Evolutionary conservation across 2,329 filamentous ascomycete species (phyloP).

Genomic region (Pseudonectria foliicola): DNA sequence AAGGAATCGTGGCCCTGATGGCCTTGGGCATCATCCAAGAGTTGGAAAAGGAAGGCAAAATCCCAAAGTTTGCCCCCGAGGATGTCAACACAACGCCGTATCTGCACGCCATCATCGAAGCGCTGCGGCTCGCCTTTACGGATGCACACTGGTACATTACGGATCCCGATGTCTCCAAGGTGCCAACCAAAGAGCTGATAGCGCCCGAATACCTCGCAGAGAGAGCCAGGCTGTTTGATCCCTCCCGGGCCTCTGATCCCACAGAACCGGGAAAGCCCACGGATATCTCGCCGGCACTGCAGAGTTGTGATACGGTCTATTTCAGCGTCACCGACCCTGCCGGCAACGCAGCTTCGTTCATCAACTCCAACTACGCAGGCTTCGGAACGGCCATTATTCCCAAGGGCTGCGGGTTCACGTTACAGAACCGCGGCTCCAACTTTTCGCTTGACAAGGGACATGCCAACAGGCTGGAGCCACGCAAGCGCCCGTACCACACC

Average conservation of each 20-base stretch:
- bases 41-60: conserved; percentile 67
- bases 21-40: conserved; percentile 86
- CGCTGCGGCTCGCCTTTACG: conserved; percentile 80
- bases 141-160: conserved; percentile 88
- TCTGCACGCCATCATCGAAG: conserved; percentile 82
- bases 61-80: conserved; percentile 59
- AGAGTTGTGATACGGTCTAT: conserved; percentile 89
- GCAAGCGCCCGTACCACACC: conserved; percentile 92
- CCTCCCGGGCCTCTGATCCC: conserved; percentile 51
- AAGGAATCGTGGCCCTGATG: conserved; percentile 93
- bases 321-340: conserved; percentile 74
- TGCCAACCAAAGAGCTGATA: conserved; percentile 65
- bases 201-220: conserved; percentile 67
- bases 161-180: conserved; percentile 65
- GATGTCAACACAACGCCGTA: conserved; percentile 80
- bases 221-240: conserved; percentile 53
- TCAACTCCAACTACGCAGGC: conserved; percentile 88
- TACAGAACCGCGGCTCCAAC: conserved; percentile 88
- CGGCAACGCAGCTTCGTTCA: conserved; percentile 92
- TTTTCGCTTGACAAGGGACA: conserved; percentile 67
- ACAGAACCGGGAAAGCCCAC: conserved; percentile 56
- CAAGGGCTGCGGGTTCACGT: conserved; percentile 77
- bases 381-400: conserved; percentile 88
- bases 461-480: conserved; percentile 71
- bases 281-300: conserved; percentile 63